Percentiles rank a stretch among this genome's conserved stretches.
These are phyloP conservation scores for Oxytropis ochrocephala DNA, from an alignment of 306 rosid genomes.

Conservation along the genomic window DNA sequence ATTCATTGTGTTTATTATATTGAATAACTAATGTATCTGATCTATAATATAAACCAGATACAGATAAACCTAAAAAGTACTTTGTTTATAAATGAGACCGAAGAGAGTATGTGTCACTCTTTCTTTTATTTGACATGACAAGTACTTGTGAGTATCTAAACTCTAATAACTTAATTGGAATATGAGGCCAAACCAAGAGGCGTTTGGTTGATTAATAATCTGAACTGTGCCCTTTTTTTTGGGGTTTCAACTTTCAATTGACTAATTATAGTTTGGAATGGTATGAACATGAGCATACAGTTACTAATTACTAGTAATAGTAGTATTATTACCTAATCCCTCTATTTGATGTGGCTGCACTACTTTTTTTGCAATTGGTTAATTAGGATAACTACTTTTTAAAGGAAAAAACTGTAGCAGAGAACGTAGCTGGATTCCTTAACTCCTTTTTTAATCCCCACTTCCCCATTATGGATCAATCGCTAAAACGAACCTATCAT, in stretches of 20 bases:
- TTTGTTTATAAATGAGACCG: too few species aligned
- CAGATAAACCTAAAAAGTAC: too few species aligned
- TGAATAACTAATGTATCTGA: too few species aligned
- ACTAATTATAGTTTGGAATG: background rate
- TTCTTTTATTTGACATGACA: too few species aligned
- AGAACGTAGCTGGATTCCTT: slow-evolving; percentile 28
- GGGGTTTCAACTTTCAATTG: background rate
- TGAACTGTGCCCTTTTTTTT: background rate
- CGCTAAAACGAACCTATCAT: slow-evolving; percentile 24
- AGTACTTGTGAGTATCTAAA: too few species aligned
- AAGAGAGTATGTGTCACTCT: too few species aligned
- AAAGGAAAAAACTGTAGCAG: background rate
- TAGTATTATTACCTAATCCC: slow-evolving; percentile 22
- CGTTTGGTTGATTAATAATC: background rate
- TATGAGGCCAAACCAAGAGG: too few species aligned
- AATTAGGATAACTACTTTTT: background rate
- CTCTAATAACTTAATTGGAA: too few species aligned
- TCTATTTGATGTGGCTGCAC: background rate
- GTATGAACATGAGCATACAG: background rate
- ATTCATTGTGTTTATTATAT: too few species aligned
- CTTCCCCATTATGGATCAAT: background rate
- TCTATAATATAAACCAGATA: too few species aligned
- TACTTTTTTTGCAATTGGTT: slow-evolving; percentile 11
- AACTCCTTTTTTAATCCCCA: background rate
- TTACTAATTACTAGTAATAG: too few species aligned